Base-by-base conservation (phyloP, 164 flowering plant genomes). In the Chimonanthus salicifolius region DNA sequence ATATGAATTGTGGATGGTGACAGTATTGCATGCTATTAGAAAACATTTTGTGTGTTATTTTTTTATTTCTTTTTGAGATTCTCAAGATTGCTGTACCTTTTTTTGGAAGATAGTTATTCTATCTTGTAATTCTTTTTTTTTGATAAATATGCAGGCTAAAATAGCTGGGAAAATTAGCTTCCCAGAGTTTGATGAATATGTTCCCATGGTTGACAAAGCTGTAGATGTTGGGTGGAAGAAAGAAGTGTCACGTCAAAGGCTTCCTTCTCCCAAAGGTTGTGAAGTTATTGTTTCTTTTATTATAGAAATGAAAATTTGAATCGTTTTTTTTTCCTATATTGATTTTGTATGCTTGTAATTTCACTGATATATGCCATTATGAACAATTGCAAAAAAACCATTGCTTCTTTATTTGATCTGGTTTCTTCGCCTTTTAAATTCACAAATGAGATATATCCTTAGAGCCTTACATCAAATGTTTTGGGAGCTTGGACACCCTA, bases 121-220 rank as follows among this genome's bases (percentile, higher is more conserved):
- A 51, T 7, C 58, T 7, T 51, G 58, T 51, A 13, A 7, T 2
- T 13, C 7, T 51, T 7, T 71, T 62, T 43, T 71, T 62, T 47
- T 71, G 4, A 15, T 47, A 7, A 51, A 49, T 66, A 46, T 73
- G 16, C 75, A 73, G 75, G 75, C 71, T 18, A 73, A 58, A 67
- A 67, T 73, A 11, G 43, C 75, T 44, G 70, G 75, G 47, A 73
- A 58, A 54, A 46, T 43, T 43, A 71, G 70, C 63, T 54, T 73
- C 63, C 58, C 49, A 33, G 94, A 92, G 63, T 89, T 86, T 79
- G 96, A 90, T 81, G 98, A 95, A 79, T 88, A 87, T 79, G 90
- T 91, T 66, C 98, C 97, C 46, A 89, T 94, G 92, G 94, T 92
- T 47, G 97, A 94, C 87, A 94, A 94, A 78, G 86, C 90, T 70